Base-by-base conservation (phyloP, 306 rosid species). In the Clitoria ternatea region DNA sequence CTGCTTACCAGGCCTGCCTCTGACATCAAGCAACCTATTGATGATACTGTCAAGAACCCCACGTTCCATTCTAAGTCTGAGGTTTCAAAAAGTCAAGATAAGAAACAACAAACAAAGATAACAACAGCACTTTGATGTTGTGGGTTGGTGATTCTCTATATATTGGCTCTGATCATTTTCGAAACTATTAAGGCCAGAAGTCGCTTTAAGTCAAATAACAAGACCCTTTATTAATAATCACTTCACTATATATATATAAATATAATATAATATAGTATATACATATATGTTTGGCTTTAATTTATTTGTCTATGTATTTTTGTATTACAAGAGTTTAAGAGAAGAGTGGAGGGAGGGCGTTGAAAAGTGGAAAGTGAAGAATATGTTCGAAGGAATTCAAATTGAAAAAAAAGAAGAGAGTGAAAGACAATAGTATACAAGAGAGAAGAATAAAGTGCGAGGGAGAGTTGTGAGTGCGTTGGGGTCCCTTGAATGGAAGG, bases 1-100 rank as follows among this genome's bases (percentile, higher is more conserved):
- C 82, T 79, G 86, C 78, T 85, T 90, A 67, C 94, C 98, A 0
- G 92, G 90, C 70, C 69, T 84, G 13, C 62, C 88, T 82, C 89
- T 84, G 2, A 82, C 88, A 43, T 82, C 89, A 52, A 90, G 87
- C 49, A 93, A 85, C 86, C 83, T 87, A 45, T 69, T 78, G 52
- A 93, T 88, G 49, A 93, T 75, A 43, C 82, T 23, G 75, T 90
- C 92, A 74, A 93, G 89, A 77, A 76, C 87, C 30, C 74, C 77
- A 74, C 84, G 79, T 61, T 88, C 91, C 98, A 93, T 75, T 57
- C 19, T 11, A 3, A 26, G 19, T 33, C 13, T 15, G 0, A n/a
- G 14, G 48, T 49, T 45, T 57, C 49, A 39, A 69, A 69, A 22
- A 76, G 55, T 20, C 49, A 65, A 77, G 53, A 37, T 1, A 72